Percentiles rank a stretch among this genome's conserved stretches.
These are phyloP conservation scores for Salvia rosmarinus DNA, from an alignment of 257 asterid species.

Conservation along the genomic window DNA sequence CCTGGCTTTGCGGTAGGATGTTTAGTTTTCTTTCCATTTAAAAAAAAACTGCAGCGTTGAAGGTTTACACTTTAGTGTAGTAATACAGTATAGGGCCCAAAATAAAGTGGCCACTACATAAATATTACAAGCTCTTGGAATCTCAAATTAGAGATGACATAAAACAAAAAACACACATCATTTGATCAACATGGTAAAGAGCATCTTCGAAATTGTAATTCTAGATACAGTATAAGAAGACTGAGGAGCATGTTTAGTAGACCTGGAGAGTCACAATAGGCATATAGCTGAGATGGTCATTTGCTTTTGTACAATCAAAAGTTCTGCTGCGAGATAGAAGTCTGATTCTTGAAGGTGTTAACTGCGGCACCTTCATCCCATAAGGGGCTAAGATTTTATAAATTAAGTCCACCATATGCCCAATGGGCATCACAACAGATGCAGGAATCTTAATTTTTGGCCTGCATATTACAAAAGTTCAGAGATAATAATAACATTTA, in stretches of 20 bases:
- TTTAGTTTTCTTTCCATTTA: neutral
- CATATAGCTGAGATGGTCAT: constrained; percentile 67
- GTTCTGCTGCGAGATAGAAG: constrained; percentile 74
- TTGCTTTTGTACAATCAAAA: constrained; percentile 69
- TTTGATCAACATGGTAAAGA: constrained; percentile 4
- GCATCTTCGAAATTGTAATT: neutral
- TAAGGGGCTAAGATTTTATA: constrained; percentile 68
- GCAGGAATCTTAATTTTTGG: constrained; percentile 76
- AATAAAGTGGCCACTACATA: neutral
- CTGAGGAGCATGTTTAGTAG: constrained; percentile 23
- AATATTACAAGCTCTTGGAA: constrained; percentile 12
- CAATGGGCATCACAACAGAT: constrained; percentile 71
- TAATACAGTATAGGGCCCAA: neutral
- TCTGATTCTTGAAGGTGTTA: constrained; percentile 86
- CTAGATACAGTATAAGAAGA: constrained; percentile 17
- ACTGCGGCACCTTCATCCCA: constrained; percentile 87
- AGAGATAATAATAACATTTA: constrained; percentile 47
- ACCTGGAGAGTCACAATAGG: constrained; percentile 80
- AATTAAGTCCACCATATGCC: constrained; percentile 66
- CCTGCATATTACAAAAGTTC: constrained; percentile 64
- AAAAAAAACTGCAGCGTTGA: too few relatives aligned
- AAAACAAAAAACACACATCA: neutral
- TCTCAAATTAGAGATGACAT: neutral
- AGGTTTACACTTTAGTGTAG: too few relatives aligned
- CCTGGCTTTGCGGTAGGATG: too few relatives aligned